Conservation (phyloP, 768 basidiomycete genomes). For the Lactarius psammicola region DNA sequence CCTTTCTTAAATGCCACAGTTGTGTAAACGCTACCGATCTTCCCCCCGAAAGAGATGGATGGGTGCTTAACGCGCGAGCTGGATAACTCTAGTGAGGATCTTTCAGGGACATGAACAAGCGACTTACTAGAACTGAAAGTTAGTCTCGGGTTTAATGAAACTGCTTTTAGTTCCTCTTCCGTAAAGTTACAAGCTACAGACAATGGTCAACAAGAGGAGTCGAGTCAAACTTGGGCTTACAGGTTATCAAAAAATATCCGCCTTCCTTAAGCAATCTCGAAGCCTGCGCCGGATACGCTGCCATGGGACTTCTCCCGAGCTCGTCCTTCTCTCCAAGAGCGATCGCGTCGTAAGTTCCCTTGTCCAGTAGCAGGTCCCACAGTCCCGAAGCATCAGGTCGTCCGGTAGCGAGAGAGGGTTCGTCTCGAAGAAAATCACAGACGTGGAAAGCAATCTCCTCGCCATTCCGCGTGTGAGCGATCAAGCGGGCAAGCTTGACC, state of each 20-base stretch:
- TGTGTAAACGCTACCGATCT: constrained; percentile 64
- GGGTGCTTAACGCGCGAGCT: constrained; percentile 75
- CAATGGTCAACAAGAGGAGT: neutral
- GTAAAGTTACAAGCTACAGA: constrained; percentile 74
- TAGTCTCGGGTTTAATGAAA: constrained; percentile 49
- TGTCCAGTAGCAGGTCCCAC: constrained; percentile 82
- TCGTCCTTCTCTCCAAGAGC: constrained; percentile 63
- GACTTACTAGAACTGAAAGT: constrained; percentile 65
- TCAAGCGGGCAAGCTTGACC: constrained; percentile 56
- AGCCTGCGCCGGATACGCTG: constrained; percentile 60
- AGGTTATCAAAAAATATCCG: constrained; percentile 76
- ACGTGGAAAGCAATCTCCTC: constrained; percentile 51
- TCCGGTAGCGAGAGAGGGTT: constrained; percentile 40
- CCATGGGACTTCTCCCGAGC: constrained; percentile 50
- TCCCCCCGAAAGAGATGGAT: constrained; percentile 76
- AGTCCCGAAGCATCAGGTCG: constrained; percentile 30
- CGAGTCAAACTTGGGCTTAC: constrained; percentile 42
- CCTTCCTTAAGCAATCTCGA: constrained; percentile 58
- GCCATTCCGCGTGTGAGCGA: constrained; percentile 47
- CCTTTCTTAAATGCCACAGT: constrained; percentile 67
- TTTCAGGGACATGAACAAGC: neutral
- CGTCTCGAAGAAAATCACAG: constrained; percentile 64
- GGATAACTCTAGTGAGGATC: constrained; percentile 10
- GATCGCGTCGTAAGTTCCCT: constrained; percentile 89
- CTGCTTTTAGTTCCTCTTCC: constrained; percentile 61